Evolutionary conservation across 352 stramenopile genomes (phyloP), one percentile per base, ranked within the genome.

Genomic region (Aphanomyces astaci): DNA sequence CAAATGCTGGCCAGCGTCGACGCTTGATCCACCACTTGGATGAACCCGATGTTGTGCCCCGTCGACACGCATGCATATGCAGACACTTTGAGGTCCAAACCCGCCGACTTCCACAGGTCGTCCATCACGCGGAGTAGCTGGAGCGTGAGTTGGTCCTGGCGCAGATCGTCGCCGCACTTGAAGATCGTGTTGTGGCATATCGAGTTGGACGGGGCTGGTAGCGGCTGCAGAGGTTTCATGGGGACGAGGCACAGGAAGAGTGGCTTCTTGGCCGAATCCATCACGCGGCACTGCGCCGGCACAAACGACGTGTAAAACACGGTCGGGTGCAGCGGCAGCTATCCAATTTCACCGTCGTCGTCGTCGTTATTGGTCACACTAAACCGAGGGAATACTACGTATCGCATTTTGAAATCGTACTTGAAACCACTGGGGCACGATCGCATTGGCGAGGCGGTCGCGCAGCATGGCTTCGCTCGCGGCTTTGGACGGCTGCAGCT

Each of bases 221-320:
- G 48, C 27, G 17, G 40, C 28, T 74, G 77, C 55, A 90, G 80
- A 43, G 88, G 72, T 52, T 92, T 92, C 9, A 79, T 75, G 27
- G 80, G 89, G 62, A 89, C 74, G 11, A 98, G 86, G 25, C 89
- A 86, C 15, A 98, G 75, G 63, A 91, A 89, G 0, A 98, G 78
- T 9, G 93, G 93, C 3, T 88, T 78, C 71, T 98, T 97, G 72
- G 97, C 98, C 19, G 82, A 96, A 68, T 94, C 90, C 93, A 98
- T 98, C 33, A 98, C 91, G 15, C 83, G 78, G 70, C 90, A 97
- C 60, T 87, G 88, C 2, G 87, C 75, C 4, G 91, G 72, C 45
- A 92, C 80, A 30, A 98, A 76, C 0, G 62, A 70, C 28, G 66
- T 90, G 72, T 87, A 95, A 64, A 89, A 94, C 17, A 89, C 86